These are phyloP conservation scores for Geotrichum bryndzae DNA, from an alignment of 1,139 yeast genomes.

Conservation along the genomic window DNA sequence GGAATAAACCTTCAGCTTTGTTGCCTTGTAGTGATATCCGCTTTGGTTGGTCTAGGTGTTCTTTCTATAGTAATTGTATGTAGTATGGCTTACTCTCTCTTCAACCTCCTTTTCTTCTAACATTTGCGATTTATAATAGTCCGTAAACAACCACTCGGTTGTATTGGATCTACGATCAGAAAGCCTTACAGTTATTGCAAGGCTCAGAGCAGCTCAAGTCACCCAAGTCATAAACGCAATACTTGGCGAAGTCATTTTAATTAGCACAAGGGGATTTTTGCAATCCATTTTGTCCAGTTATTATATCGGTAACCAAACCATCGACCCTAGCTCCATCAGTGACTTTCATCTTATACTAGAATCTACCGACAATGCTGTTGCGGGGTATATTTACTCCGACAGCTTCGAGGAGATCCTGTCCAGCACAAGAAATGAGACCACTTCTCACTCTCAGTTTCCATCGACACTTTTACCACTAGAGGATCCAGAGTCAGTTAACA, in stretches of 20 bases:
- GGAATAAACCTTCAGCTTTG: conserved; percentile 15
- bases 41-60: conserved; percentile 62
- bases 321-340: conserved; percentile 14
- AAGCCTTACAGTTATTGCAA: conserved; percentile 70
- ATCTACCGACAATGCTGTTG: conserved; percentile 27
- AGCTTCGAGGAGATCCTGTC: conserved; percentile 14
- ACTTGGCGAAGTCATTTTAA: conserved; percentile 49
- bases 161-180: conserved; percentile 61
- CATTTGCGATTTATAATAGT: conserved; percentile 1
- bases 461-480: conserved; percentile 21
- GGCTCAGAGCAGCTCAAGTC: conserved; percentile 73
- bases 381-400: conserved; percentile 25
- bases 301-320: conserved; percentile 17
- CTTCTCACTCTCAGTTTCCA: conserved; percentile 19
- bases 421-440: conserved; percentile 2
- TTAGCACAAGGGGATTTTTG: conserved; percentile 29
- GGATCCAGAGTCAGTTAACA: not conserved
- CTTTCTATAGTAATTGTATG: conserved; percentile 63
- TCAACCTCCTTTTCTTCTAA: not conserved
- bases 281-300: conserved; percentile 27
- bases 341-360: conserved; percentile 26
- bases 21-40: conserved; percentile 37
- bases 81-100: conserved; percentile 1
- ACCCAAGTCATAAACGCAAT: conserved; percentile 58
- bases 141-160: conserved; percentile 58